Evolutionary conservation across 2,329 filamentous ascomycete genomes (phyloP).

Genomic region (Fusarium pseudoanthophilum): DNA sequence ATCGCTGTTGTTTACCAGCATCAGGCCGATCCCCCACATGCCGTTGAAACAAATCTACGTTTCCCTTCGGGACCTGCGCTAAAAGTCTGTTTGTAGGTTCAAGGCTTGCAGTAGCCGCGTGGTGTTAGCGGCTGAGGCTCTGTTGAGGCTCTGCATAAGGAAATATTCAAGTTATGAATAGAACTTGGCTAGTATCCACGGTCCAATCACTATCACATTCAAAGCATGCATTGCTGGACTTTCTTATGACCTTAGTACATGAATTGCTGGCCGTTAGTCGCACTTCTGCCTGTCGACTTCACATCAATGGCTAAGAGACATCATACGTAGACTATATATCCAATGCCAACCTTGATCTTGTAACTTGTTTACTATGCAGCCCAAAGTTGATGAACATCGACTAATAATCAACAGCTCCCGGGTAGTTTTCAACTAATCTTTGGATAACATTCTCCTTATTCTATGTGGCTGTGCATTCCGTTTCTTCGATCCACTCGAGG

Average conservation of each 20-base stretch:
- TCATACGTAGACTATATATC: not conserved
- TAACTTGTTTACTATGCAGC: too few relatives aligned
- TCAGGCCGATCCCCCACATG: not conserved
- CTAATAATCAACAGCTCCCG: not conserved
- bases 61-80: not conserved
- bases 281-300: not conserved
- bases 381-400: accelerated
- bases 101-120: not conserved
- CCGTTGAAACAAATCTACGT: not conserved
- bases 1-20: not conserved
- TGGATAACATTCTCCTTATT: too few relatives aligned
- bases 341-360: not conserved
- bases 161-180: not conserved
- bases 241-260: accelerated
- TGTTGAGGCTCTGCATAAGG: not conserved
- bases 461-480: not conserved
- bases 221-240: accelerated
- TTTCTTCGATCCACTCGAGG: not conserved
- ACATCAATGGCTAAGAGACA: not conserved
- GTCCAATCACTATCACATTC: too few relatives aligned
- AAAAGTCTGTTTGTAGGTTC: not conserved
- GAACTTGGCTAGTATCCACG: not conserved
- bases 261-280: accelerated
- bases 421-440: accelerated
- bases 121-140: not conserved